phyloP scores from a whole-genome alignment of 2,329 filamentous ascomycete genomes.

The Phyllosticta citrichinensis region DNA sequence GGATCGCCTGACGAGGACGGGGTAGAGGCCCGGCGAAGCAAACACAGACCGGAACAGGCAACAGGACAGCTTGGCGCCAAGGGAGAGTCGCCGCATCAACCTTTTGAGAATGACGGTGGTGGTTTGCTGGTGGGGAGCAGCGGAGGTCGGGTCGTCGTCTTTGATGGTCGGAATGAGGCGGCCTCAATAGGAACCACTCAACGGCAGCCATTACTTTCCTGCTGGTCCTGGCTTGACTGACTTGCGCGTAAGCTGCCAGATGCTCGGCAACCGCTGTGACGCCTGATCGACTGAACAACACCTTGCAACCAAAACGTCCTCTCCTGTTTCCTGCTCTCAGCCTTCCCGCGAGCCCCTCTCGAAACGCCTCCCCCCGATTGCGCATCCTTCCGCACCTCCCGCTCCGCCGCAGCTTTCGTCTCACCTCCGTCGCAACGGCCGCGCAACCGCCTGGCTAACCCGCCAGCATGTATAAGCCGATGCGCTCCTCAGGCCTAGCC shows the following conservation, averaged over 20 bases:
- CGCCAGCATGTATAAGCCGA: conserved; percentile 7
- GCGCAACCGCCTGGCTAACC: conserved; percentile 4
- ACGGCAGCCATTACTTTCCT: neutral
- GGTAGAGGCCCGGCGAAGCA: neutral
- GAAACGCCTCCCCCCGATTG: neutral
- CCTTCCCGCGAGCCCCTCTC: neutral
- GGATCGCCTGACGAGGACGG: neutral
- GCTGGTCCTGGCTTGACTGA: neutral
- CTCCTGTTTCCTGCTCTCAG: neutral
- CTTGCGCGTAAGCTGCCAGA: neutral
- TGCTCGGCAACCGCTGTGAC: neutral
- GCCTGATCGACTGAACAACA: neutral
- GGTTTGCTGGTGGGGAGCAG: neutral
- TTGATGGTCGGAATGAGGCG: neutral
- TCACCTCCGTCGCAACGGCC: conserved; percentile 5
- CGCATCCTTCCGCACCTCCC: neutral
- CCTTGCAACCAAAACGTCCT: neutral
- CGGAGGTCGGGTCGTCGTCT: neutral
- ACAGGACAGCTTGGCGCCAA: neutral
- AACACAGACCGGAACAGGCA: neutral
- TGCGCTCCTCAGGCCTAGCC: conserved; percentile 6
- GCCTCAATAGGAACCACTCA: neutral
- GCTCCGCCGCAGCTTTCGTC: neutral
- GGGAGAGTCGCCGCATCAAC: neutral
- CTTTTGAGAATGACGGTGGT: neutral